Evolutionary conservation across 2,329 filamentous ascomycete genomes (phyloP).

Genomic region (Monilinia fructigena): DNA sequence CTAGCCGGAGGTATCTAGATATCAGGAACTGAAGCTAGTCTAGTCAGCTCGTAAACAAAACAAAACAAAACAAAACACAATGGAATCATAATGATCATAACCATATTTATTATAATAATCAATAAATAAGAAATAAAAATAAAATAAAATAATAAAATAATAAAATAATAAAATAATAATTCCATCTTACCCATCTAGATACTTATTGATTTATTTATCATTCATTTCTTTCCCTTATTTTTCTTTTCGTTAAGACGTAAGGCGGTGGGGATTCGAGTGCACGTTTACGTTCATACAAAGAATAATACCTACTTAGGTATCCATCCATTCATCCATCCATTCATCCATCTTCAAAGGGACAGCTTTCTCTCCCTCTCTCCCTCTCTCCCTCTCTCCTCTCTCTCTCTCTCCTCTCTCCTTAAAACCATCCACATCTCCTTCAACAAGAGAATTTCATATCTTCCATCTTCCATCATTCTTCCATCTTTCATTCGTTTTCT

Average conservation of each 20-base stretch:
- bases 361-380: neutral
- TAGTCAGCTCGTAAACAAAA: no score
- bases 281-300: constrained; percentile 18
- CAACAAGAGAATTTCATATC: neutral
- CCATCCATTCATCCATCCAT: neutral
- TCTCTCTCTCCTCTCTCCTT: constrained; percentile 7
- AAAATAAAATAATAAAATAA: no score
- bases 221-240: no score
- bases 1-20: no score
- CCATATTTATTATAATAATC: no score
- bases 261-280: constrained; percentile 13
- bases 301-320: neutral
- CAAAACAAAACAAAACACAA: no score
- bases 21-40: no score
- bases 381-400: constrained; percentile 11
- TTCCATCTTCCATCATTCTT: constrained; percentile 18
- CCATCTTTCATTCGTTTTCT: neutral
- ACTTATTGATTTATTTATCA: no score
- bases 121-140: no score
- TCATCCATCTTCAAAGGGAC: neutral
- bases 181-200: no score
- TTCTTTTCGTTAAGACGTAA: neutral
- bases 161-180: no score
- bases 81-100: no score
- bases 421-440: constrained; percentile 19